Base-by-base conservation (phyloP, 2,329 filamentous ascomycete species). In the Stromatinia cepivora region DNA sequence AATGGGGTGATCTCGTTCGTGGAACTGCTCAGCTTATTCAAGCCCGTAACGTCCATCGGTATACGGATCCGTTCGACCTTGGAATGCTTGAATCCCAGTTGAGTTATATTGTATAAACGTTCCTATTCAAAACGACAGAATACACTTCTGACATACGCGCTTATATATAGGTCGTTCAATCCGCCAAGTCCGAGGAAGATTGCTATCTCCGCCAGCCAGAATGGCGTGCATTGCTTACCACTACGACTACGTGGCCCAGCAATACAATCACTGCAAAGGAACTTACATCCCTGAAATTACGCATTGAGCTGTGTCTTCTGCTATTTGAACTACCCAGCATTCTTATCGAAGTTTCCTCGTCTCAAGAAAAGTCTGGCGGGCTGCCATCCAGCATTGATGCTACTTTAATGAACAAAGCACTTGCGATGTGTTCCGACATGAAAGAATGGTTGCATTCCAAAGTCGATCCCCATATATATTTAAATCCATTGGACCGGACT, bases 21-120 rank as follows among this genome's bases (percentile, higher is more conserved):
- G 71, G 71, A 25, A 72, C 69, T 22, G 28, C 67, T 25, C n/a
- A 42, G 10, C 58, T 73, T 13, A 45, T 73, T 15, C 42, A 62
- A 31, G 45, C 69, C 11, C 70, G 71, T 25, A 71, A 71, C 13
- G 57, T 65, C 3, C 7, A 66, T 17, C 54, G 70, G 39, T 72
- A 73, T 64, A 67, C 31, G 20, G 63, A 57, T 25, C 28, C 52
- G 17, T 73, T 73, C 36, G 72, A 73, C 39, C 64, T 62, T 4
- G 69, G 59, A 9, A 72, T 73, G 69, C 69, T 73, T 4, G 69
- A 73, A 50, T 73, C 69, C 3, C 72, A 73, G 48, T 59, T 73
- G 4, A 59, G 62, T 25, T 71, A 68, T 28, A 65, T 73, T 25
- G 72, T 73, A 69, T 42, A 70, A 36, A 11, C 0, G 4, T 13